Percentiles rank a stretch among this genome's conserved stretches.
Evolutionary conservation across 192 early-diverging fungal species (phyloP).

Genomic region (Entomortierella lignicola): DNA sequence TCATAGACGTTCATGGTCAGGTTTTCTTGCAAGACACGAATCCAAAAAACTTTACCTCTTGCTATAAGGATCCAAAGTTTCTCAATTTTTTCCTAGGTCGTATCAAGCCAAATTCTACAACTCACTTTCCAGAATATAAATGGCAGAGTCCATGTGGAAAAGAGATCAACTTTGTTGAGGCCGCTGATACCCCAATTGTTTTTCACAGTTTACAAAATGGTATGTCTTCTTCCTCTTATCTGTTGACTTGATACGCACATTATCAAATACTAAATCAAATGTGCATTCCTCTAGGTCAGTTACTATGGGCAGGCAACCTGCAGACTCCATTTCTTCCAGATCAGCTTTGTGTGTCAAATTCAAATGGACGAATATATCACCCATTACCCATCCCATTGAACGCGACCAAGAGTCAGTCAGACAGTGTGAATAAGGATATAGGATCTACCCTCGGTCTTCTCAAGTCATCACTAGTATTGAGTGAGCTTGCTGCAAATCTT

Average conservation of each 20-base stretch:
- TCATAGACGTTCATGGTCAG: constrained; percentile 44
- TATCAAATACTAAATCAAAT: too few relatives aligned
- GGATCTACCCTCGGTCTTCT: constrained; percentile 21
- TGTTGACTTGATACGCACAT: too few relatives aligned
- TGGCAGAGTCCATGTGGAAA: constrained; percentile 45
- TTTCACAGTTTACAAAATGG: constrained; percentile 30
- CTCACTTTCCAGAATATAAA: constrained; percentile 8
- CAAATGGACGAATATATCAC: constrained; percentile 41
- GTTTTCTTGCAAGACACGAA: constrained; percentile 44
- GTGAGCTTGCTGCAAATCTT: constrained; percentile 23
- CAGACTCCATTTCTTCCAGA: constrained; percentile 34
- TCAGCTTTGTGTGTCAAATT: constrained; percentile 16
- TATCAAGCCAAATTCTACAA: constrained; percentile 14
- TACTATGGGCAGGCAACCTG: constrained; percentile 35
- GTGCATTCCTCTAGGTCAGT: constrained; percentile 14
- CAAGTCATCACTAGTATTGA: constrained; percentile 39
- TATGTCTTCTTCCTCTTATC: background rate
- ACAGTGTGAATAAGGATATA: background rate
- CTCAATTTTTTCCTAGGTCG: constrained; percentile 36
- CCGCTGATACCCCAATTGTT: constrained; percentile 46
- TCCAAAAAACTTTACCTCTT: constrained; percentile 40
- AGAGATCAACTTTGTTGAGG: constrained; percentile 50
- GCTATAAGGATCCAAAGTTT: constrained; percentile 42
- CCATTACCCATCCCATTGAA: constrained; percentile 14
- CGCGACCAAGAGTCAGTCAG: background rate